phyloP scores from a whole-genome alignment of 805 yeast genomes.

The Ascoidea rubescens region DNA sequence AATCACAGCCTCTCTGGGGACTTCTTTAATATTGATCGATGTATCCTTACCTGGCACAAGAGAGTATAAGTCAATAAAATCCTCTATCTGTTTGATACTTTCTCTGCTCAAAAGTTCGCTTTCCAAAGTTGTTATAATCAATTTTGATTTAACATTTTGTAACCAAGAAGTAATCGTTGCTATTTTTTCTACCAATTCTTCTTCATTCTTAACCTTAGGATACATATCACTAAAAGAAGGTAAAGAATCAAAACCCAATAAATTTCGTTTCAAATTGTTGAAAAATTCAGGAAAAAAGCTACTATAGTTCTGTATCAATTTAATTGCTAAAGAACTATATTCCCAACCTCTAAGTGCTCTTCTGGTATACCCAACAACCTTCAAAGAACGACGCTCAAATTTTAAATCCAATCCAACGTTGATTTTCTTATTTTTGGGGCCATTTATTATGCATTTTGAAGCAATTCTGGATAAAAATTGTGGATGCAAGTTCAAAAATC shows the following conservation, averaged over 20 bases:
- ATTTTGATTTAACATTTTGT: slow-evolving; percentile 34
- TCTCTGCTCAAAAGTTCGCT: slow-evolving; percentile 63
- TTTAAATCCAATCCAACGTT: slow-evolving; percentile 80
- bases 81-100: slow-evolving; percentile 56
- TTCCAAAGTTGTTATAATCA: slow-evolving; percentile 57
- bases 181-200: slow-evolving; percentile 15
- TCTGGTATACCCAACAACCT: slow-evolving; percentile 79
- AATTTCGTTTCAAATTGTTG: slow-evolving; percentile 18
- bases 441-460: slow-evolving; percentile 51
- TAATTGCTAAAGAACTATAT: slow-evolving; percentile 61
- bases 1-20: slow-evolving; percentile 73
- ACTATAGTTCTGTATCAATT: slow-evolving; percentile 48
- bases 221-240: slow-evolving; percentile 18
- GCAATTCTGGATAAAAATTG: slow-evolving; percentile 66
- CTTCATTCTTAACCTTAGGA: slow-evolving; percentile 20
- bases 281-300: slow-evolving; percentile 50
- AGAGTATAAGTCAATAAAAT: slow-evolving; percentile 32
- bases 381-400: slow-evolving; percentile 63
- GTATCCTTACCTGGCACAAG: slow-evolving; percentile 29
- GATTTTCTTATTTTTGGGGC: slow-evolving; percentile 32
- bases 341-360: slow-evolving; percentile 64
- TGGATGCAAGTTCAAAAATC: slow-evolving; percentile 40
- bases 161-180: slow-evolving; percentile 25
- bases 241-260: background rate
- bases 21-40: slow-evolving; percentile 54